Base-by-base conservation (phyloP, 2,329 filamentous ascomycete species). In the Fusarium begoniae region DNA sequence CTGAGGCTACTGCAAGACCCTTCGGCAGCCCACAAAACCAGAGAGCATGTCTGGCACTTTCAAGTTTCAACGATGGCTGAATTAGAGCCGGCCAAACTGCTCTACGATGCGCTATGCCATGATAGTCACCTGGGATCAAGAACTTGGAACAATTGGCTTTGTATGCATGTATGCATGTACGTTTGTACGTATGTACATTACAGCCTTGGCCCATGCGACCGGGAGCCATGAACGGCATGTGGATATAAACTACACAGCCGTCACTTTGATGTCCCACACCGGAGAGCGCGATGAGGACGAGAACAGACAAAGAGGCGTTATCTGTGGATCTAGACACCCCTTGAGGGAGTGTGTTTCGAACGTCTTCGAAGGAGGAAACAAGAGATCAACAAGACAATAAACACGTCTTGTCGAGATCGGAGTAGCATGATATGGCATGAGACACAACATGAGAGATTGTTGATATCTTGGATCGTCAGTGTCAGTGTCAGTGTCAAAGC, bases 171-270 rank as follows among this genome's bases (percentile, higher is more conserved):
- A 35, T 24, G 40, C 12, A 35, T 35, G 32, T 35, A 15, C 32
- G 32, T 35, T 17, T 4, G 24, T 47, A 28, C 18, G 12, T 20
- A 47, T 28, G 15, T n/a, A 32, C 20, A 38, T 57, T 63, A 53
- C 60, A 57, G 37, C 37, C 51, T 47, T 51, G 44, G 43, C 47
- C 48, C 63, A 53, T 56, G 66, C 37, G 50, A 51, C 38, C 54
- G 55, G 59, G 66, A 68, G 47, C 65, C 54, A 60, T 50, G 70
- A 68, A 74, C 71, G 66, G 70, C 66, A 71, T 74, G 67, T 61
- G 66, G 55, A 48, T 73, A 65, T 50, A 44, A 45, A 65, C 67
- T 57, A 63, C 54, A 70, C 66, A 73, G 50, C 66, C 62, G 57
- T 71, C 70, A 61, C 32, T 61, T 55, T 51, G 30, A 62, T 53